Evolutionary conservation across 148 eudicot species (phyloP), one percentile per base, ranked within the genome.

Genomic region (Camellia sinensis): DNA sequence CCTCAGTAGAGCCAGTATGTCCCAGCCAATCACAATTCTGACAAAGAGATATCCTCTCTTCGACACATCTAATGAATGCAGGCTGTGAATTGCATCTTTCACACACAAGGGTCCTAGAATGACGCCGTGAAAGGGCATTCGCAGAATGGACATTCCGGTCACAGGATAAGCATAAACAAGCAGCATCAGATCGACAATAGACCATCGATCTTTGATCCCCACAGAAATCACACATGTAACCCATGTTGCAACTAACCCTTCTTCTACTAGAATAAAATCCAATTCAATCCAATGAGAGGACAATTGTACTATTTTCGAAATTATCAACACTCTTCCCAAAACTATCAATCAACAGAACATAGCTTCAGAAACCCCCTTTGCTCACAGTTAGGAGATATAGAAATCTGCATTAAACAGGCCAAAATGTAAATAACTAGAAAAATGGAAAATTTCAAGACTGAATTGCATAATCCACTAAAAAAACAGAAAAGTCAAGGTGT

Each of bases 101-200:
- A 80, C 99, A 96, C 18, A 92, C 79, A 48, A 96, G 97, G 67
- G 98, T 91, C 52, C 99, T 88, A 44, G 97, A 85, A 81, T 96
- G 99, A 60, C 99, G 98, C 81, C 70, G 83, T 4, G 99, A 91
- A 74, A 97, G 95, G 76, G 97, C 92, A 85, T 97, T 97, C 50
- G 99, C 99, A 76, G 99, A 92, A 80, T 97, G 99, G 72, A 97
- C 94, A 75, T 87, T 90, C 9, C 89, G 90, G 84, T 97, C 99
- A 88, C 99, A 97, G 41, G 99, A 92, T 77, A 97, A 80, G 82
- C 99, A 97, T 80, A 97, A 86, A 73, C 86, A 88, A 67, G 99
- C 99, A 63, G 91, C 85, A 85, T 97, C 99, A 14, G 99, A 92
- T 19, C 90, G 89, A 78, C 99, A 97, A 83, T 94, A 92, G 56